These are phyloP conservation scores for Trametes cinnabarina DNA, from an alignment of 768 basidiomycete species.

Conservation along the genomic window DNA sequence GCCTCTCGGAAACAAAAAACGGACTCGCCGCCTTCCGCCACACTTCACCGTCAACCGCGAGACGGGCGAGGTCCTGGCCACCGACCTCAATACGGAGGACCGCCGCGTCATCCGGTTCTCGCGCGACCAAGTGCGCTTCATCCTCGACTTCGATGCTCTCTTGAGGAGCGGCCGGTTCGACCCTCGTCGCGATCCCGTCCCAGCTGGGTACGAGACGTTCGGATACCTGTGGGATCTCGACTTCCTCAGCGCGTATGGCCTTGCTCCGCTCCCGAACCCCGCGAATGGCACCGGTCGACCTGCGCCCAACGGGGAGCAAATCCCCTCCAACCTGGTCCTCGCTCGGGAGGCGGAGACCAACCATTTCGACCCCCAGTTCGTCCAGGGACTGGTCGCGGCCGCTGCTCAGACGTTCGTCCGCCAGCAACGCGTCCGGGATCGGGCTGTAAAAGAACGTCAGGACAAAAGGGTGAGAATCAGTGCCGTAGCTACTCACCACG, in stretches of 20 bases:
- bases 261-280: neutral
- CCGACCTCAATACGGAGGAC: neutral
- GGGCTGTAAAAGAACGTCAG: neutral
- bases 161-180: neutral
- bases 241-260: neutral
- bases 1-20: neutral
- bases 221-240: neutral
- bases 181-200: neutral
- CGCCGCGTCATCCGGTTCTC: neutral
- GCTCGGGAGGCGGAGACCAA: neutral
- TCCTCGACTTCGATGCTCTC: neutral
- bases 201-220: slow-evolving; percentile 3
- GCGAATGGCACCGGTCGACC: neutral
- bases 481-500: neutral
- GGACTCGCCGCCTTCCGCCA: neutral
- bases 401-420: neutral
- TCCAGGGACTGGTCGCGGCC: neutral
- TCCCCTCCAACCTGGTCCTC: neutral
- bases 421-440: neutral
- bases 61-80: neutral
- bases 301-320: neutral
- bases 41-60: neutral
- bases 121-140: neutral
- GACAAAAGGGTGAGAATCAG: neutral
- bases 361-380: neutral